Evolutionary conservation across 805 yeast genomes (phyloP).

Genomic region (Sungouiella blattae): DNA sequence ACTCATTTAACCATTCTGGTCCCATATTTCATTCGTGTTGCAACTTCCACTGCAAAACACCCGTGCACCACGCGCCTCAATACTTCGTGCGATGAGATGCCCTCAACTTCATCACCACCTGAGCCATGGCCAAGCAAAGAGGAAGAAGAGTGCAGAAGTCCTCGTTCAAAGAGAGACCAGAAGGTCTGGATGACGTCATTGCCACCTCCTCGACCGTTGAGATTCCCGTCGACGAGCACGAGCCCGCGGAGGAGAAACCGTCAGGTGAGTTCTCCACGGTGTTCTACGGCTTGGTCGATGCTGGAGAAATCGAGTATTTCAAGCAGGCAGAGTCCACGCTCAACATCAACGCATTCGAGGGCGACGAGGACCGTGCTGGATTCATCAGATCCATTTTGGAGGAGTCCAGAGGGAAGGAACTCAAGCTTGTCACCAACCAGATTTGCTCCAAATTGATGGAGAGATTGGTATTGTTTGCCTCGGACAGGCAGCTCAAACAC

Average conservation of each 20-base stretch:
- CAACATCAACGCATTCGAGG: conserved; percentile 73
- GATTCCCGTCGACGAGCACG: conserved; percentile 8
- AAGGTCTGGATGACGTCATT: neutral
- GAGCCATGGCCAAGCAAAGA: conserved; percentile 28
- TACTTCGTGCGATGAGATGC: conserved; percentile 3
- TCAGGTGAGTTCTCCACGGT: conserved; percentile 29
- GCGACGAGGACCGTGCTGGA: conserved; percentile 65
- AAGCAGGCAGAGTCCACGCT: conserved; percentile 87
- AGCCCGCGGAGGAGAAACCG: conserved; percentile 4
- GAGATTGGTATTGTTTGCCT: conserved; percentile 67
- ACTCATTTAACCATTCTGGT: no score
- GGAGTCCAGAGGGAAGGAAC: conserved; percentile 84
- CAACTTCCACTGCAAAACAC: no score
- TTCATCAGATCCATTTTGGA: conserved; percentile 77
- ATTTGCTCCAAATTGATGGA: conserved; percentile 92
- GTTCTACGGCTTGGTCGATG: conserved; percentile 84
- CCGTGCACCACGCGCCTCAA: conserved; percentile 1
- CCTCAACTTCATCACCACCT: neutral
- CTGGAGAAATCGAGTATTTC: conserved; percentile 84
- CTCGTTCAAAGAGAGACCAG: conserved; percentile 19
- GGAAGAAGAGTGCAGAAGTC: conserved; percentile 42
- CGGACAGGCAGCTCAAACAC: conserved; percentile 59
- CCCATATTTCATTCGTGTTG: no score
- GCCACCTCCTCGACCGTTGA: no score
- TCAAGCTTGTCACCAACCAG: conserved; percentile 89